phyloP scores from a whole-genome alignment of 352 stramenopile genomes.

The Pythium periplocum region DNA sequence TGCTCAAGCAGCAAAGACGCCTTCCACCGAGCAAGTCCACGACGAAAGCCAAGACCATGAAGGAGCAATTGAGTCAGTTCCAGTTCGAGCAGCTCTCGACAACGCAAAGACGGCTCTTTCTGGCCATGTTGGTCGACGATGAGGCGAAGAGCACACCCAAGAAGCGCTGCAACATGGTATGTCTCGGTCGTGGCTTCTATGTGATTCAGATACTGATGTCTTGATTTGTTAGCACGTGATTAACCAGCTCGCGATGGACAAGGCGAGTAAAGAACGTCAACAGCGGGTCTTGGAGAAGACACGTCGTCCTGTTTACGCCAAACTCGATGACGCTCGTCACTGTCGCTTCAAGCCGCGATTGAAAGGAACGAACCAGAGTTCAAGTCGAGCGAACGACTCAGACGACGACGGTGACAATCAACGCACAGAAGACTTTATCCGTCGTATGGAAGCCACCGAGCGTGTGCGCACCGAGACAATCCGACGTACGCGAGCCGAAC shows the following conservation, averaged over 20 bases:
- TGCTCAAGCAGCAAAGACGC: slow-evolving; percentile 25
- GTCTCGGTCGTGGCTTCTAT: background rate
- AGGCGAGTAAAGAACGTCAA: slow-evolving; percentile 23
- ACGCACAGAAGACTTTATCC: slow-evolving; percentile 57
- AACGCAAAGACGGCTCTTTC: slow-evolving; percentile 55
- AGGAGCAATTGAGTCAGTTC: slow-evolving; percentile 55
- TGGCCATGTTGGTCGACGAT: slow-evolving; percentile 40
- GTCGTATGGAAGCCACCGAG: slow-evolving; percentile 67
- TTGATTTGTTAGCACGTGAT: slow-evolving; percentile 25
- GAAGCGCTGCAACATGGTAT: slow-evolving; percentile 26
- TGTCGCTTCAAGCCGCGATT: slow-evolving; percentile 51
- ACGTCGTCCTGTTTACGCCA: slow-evolving; percentile 28
- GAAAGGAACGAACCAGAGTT: slow-evolving; percentile 18
- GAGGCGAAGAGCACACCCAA: slow-evolving; percentile 2
- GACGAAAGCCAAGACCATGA: slow-evolving; percentile 31
- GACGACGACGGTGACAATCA: slow-evolving; percentile 25
- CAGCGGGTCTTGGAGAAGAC: slow-evolving; percentile 23
- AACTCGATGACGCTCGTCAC: slow-evolving; percentile 50
- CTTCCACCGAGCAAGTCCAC: slow-evolving; percentile 20
- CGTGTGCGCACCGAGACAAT: slow-evolving; percentile 49
- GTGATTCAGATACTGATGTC: too few species aligned
- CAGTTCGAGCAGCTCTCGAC: slow-evolving; percentile 54
- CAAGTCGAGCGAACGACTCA: slow-evolving; percentile 27
- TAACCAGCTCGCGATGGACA: slow-evolving; percentile 44
- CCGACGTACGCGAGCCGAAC: slow-evolving; percentile 54